phyloP scores from a whole-genome alignment of 306 rosid genomes.

The Mucuna pruriens region DNA sequence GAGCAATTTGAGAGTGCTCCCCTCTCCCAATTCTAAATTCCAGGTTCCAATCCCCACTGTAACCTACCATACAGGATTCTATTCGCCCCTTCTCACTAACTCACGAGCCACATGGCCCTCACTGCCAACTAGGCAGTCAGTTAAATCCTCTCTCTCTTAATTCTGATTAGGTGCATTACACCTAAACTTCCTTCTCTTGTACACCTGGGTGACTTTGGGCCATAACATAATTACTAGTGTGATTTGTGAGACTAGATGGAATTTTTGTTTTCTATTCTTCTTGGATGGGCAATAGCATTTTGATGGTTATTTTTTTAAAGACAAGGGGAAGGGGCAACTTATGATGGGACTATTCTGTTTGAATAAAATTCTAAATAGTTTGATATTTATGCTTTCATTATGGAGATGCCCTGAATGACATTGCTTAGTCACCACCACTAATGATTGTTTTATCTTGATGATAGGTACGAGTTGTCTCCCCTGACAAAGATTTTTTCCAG shows the following conservation, averaged over 20 bases:
- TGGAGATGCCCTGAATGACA: constrained; percentile 26
- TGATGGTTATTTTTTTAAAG: background rate
- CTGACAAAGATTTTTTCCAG: constrained; percentile 97
- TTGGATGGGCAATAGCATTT: background rate
- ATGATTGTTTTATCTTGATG: constrained; percentile 40
- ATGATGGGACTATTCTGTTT: background rate
- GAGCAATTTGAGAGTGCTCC: too few relatives aligned
- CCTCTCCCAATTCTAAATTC: too few relatives aligned
- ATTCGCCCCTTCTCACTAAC: too few relatives aligned
- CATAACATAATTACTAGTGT: background rate
- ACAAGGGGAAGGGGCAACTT: constrained; percentile 11
- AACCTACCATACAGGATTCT: too few relatives aligned
- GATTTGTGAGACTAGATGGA: background rate
- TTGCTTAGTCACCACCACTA: constrained; percentile 29
- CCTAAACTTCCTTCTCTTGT: too few relatives aligned
- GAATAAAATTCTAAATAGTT: constrained; percentile 12
- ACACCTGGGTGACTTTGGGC: too few relatives aligned
- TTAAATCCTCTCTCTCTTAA: too few relatives aligned
- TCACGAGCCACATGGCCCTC: too few relatives aligned
- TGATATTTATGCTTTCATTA: constrained; percentile 19
- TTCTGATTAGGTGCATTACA: too few relatives aligned
- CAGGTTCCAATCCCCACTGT: too few relatives aligned
- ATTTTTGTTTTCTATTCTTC: constrained; percentile 2
- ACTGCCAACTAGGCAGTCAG: too few relatives aligned
- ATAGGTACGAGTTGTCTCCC: constrained; percentile 97